These are phyloP conservation scores for Epichloe gansuensis DNA, from an alignment of 2,329 filamentous ascomycete genomes.

Conservation along the genomic window DNA sequence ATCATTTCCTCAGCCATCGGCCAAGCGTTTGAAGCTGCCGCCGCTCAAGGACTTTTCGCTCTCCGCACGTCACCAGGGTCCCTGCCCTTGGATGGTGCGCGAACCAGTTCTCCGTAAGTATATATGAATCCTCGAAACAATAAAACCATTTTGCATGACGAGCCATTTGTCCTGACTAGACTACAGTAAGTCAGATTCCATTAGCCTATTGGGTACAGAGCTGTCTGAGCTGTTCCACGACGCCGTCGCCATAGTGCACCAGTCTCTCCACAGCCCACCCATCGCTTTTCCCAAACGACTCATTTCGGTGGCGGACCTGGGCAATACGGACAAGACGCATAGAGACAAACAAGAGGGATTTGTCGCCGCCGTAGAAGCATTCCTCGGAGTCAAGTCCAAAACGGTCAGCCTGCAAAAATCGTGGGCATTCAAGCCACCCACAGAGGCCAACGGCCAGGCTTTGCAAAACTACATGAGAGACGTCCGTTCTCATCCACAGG, in stretches of 20 bases:
- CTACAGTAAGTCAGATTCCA: conserved; percentile 11
- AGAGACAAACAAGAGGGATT: conserved; percentile 12
- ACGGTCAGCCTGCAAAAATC: conserved; percentile 8
- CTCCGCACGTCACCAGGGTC: conserved; percentile 12
- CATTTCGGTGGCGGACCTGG: conserved; percentile 17
- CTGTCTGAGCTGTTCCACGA: conserved; percentile 14
- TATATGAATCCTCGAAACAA: neutral
- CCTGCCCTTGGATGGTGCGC: conserved; percentile 8
- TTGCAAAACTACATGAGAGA: conserved; percentile 18
- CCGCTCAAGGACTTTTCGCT: conserved; percentile 20
- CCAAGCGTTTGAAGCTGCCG: conserved; percentile 10
- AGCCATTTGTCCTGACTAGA: neutral
- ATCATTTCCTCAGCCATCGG: conserved; percentile 8
- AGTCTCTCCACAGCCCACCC: neutral
- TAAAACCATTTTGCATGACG: neutral
- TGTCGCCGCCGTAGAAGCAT: conserved; percentile 13
- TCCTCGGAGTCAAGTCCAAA: conserved; percentile 10
- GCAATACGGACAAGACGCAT: conserved; percentile 1
- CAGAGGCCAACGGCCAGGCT: conserved; percentile 9
- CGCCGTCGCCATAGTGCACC: conserved; percentile 9
- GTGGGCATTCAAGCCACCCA: conserved; percentile 14
- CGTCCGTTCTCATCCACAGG: conserved; percentile 10
- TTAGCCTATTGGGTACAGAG: conserved; percentile 14
- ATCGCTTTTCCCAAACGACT: conserved; percentile 10
- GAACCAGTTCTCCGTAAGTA: conserved; percentile 12